Evolutionary conservation across 495 filamentous ascomycete species (phyloP), one percentile per base, ranked within the genome.

Genomic region (Opeltia flavorubescens): DNA sequence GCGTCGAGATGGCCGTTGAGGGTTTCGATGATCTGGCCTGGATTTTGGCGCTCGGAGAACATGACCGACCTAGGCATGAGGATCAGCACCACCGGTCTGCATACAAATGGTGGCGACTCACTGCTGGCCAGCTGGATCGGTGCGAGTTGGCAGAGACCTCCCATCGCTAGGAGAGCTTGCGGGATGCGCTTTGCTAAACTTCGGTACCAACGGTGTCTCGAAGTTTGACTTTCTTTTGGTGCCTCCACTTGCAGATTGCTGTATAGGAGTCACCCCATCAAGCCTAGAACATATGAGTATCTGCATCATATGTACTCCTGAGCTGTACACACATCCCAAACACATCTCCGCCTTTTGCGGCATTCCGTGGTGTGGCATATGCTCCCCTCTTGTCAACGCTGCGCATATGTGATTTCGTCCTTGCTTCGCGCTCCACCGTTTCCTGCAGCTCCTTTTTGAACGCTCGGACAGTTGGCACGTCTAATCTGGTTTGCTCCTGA

Each of bases 371-470:
- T 43, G 86, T 88, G 41, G 75, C 68, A 30, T 56, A 67, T 15
- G 60, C 69, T 28, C 66, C 65, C 35, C 79, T 74, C 66, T 81
- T 87, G 50, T 84, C 78, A 15, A 71, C 65, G 44, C 65, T 77
- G 50, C 64, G 74, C 41, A 62, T 72, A 63, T 67, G 71, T 50
- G 70, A 59, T 65, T 80, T 84, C 24, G 65, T 66, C 34, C 77
- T 65, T 42, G 61, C 76, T 34, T 84, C 77, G 44, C 86, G 76
- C 54, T 94, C 89, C 48, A 95, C 63, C 26, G 71, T 70, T 48
- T 94, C 89, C 54, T 89, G 85, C 0, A 95, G 64, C 64, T 89
- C 81, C 57, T 86, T 80, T 61, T 93, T 94, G 52, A 98, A 84
- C 34, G 75, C 71, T 45, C 78, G 69, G 33, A 83, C 72, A 1